A percentile compares a stretch with the other conserved stretches of the same genome.
Evolutionary conservation across 208 protist genomes (phyloP).

Genomic region (Acanthamoeba castellanii): DNA sequence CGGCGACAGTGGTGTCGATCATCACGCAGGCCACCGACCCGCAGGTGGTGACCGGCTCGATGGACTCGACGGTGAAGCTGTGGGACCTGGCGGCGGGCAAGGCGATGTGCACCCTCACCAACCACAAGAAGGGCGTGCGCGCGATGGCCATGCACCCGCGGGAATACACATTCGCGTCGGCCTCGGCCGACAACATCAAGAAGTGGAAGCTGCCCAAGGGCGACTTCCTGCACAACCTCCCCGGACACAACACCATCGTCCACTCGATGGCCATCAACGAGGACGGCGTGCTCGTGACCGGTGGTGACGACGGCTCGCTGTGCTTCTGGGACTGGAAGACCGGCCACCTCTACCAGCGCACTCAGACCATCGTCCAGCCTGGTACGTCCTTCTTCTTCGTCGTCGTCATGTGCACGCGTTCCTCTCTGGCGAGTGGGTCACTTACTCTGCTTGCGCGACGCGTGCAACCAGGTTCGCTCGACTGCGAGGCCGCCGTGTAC

Average conservation of each 20-base stretch:
- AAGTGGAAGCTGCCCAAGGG: conserved; percentile 96
- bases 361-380: conserved; percentile 89
- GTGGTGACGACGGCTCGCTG: conserved; percentile 91
- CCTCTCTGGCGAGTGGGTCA: not conserved
- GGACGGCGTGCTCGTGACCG: conserved; percentile 96
- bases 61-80: conserved; percentile 87
- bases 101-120: conserved; percentile 93
- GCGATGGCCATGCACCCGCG: conserved; percentile 92
- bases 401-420: not conserved
- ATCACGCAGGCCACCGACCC: conserved; percentile 93
- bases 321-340: conserved; percentile 98
- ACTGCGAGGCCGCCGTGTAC: conserved; percentile 95
- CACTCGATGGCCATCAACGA: conserved; percentile 92
- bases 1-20: conserved; percentile 94
- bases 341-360: conserved; percentile 93
- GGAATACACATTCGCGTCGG: conserved; percentile 95
- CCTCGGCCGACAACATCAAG: conserved; percentile 97
- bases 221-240: conserved; percentile 96
- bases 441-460: not conserved
- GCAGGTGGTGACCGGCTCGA: conserved; percentile 85
- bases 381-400: not conserved
- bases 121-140: conserved; percentile 99
- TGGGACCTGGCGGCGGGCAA: conserved; percentile 90
- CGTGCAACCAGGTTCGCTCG: conserved; percentile 88
- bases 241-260: conserved; percentile 92